Conservation (phyloP, 305 asterid species). For the Fraxinus baroniana region DNA sequence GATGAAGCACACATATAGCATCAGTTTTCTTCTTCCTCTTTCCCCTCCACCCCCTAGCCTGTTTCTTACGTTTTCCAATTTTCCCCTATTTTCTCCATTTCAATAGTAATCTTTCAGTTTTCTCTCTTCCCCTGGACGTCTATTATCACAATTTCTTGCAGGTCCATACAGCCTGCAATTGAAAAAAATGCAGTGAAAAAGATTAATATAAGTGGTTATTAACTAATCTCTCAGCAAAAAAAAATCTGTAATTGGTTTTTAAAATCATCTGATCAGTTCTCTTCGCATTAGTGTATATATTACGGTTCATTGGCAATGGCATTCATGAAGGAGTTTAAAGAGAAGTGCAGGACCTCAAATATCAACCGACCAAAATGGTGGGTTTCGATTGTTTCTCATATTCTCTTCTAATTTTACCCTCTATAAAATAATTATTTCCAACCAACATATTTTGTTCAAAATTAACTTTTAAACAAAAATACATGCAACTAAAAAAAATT, state of each 20-base stretch:
- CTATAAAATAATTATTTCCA: not conserved
- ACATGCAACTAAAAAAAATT: too few relatives aligned
- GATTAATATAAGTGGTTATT: not conserved
- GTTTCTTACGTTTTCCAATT: not conserved
- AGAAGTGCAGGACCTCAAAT: not conserved
- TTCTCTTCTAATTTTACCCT: not conserved
- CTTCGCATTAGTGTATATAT: not conserved
- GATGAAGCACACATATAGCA: not conserved
- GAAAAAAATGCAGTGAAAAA: not conserved
- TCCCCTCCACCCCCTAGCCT: not conserved
- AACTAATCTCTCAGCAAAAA: not conserved
- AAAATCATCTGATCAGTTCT: not conserved
- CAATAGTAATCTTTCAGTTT: not conserved
- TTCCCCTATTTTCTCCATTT: not conserved
- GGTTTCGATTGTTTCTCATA: not conserved
- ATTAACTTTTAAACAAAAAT: too few relatives aligned
- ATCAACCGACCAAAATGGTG: too few relatives aligned
- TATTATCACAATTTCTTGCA: not conserved
- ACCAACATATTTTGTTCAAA: not conserved
- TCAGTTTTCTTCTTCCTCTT: not conserved
- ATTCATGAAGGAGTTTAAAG: not conserved
- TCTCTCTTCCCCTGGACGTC: not conserved
- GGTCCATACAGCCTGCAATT: not conserved
- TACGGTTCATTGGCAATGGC: not conserved
- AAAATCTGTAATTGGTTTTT: not conserved